These are phyloP conservation scores for Erysimum cheiri DNA, from an alignment of 441 rosid genomes.

Conservation along the genomic window DNA sequence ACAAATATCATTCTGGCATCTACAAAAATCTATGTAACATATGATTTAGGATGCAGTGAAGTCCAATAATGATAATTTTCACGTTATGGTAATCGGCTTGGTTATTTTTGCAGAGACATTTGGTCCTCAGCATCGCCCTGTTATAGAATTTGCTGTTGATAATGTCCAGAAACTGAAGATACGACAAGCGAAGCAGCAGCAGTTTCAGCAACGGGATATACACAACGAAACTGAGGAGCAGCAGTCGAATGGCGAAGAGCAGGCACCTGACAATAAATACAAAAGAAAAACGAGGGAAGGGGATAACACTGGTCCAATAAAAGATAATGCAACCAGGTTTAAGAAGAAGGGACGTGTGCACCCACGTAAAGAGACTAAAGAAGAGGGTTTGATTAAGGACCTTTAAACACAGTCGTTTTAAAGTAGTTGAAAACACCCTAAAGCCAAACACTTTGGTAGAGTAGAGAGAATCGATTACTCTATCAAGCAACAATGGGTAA, in stretches of 20 bases:
- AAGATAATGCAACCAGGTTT: conserved; percentile 32
- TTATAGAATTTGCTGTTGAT: conserved; percentile 85
- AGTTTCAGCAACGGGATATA: conserved; percentile 49
- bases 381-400: background rate
- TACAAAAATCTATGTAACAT: conserved; percentile 2
- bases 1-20: background rate
- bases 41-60: background rate
- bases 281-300: conserved; percentile 58
- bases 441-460: background rate
- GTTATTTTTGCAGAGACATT: conserved; percentile 66
- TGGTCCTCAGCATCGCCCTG: conserved; percentile 78
- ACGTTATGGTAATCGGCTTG: conserved; percentile 16
- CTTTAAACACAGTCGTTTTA: background rate
- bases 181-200: conserved; percentile 55
- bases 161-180: conserved; percentile 77
- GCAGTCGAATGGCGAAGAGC: conserved; percentile 38
- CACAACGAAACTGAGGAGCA: conserved; percentile 35
- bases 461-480: conserved; percentile 17
- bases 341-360: conserved; percentile 56
- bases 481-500: conserved; percentile 43
- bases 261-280: conserved; percentile 33
- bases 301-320: conserved; percentile 33
- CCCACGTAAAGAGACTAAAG: conserved; percentile 41
- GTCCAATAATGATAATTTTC: conserved; percentile 15
- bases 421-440: background rate